Evolutionary conservation across 371 early-diverging fungal species (phyloP).

Genomic region (Mortierella sp.): DNA sequence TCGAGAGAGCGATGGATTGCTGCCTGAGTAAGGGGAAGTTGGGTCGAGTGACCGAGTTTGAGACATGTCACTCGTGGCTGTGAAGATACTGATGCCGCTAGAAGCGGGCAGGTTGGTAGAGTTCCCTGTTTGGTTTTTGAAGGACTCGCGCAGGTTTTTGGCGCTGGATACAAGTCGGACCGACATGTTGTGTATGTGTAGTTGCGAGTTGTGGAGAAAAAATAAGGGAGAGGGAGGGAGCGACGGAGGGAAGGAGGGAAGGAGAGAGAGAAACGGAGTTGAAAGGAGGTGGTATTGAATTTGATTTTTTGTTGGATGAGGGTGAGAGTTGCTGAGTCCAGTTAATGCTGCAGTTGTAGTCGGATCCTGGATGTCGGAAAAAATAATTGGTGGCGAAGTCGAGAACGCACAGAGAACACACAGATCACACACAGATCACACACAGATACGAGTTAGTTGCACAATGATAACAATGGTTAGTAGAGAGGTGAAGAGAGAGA

Average conservation of each 20-base stretch:
- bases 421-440: not conserved
- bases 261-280: not conserved
- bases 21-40: not conserved
- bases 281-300: not conserved
- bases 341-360: not conserved
- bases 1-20: conserved; percentile 28
- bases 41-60: conserved; percentile 33
- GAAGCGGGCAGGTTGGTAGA: conserved; percentile 14
- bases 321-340: not conserved
- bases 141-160: conserved; percentile 48
- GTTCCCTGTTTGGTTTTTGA: conserved; percentile 16
- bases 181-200: conserved; percentile 25
- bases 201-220: not conserved
- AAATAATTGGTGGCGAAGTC: conserved; percentile 2
- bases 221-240: not conserved
- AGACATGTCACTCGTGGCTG: conserved; percentile 24
- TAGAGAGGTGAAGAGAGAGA: not conserved
- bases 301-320: not conserved
- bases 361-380: conserved; percentile 3
- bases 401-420: not conserved
- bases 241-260: not conserved
- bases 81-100: conserved; percentile 21
- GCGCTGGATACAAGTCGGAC: conserved; percentile 51
- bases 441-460: not conserved
- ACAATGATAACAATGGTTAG: not conserved